These are phyloP conservation scores for Boletus patriciae DNA, from an alignment of 768 basidiomycete species.

Conservation along the genomic window DNA sequence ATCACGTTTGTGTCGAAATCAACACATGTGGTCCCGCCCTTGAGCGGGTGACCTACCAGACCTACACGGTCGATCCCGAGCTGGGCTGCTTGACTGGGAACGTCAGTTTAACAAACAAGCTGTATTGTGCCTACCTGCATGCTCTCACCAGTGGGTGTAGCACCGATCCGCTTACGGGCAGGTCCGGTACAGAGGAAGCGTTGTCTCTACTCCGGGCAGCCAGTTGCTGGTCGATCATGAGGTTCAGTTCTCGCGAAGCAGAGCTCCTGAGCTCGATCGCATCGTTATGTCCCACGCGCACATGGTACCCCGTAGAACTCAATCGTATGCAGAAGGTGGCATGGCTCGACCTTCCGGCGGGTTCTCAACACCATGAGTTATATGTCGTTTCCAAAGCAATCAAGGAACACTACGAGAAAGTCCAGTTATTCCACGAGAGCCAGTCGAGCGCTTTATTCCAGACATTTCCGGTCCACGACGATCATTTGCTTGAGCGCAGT, in stretches of 20 bases:
- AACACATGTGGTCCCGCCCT: not conserved
- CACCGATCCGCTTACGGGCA: conserved; percentile 44
- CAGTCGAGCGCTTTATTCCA: not conserved
- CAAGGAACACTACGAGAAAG: conserved; percentile 24
- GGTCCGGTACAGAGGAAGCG: conserved; percentile 47
- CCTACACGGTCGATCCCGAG: conserved; percentile 32
- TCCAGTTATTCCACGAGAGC: conserved; percentile 12
- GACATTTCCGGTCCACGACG: conserved; percentile 3
- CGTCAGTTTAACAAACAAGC: conserved; percentile 26
- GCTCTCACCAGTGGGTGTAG: conserved; percentile 44
- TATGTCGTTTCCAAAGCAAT: conserved; percentile 27
- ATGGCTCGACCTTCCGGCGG: conserved; percentile 26
- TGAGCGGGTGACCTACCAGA: conserved; percentile 22
- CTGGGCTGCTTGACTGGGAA: conserved; percentile 33
- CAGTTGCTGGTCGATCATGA: conserved; percentile 41
- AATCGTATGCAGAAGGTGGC: conserved; percentile 41
- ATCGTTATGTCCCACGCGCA: conserved; percentile 35
- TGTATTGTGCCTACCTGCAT: conserved; percentile 46
- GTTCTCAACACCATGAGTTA: conserved; percentile 36
- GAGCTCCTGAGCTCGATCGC: conserved; percentile 36
- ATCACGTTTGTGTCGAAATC: conserved; percentile 22
- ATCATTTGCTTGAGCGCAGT: conserved; percentile 19
- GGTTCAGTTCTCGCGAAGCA: conserved; percentile 29
- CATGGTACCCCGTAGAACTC: conserved; percentile 40
- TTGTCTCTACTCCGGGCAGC: conserved; percentile 40